Conservation (phyloP, 306 rosid genomes). For the Citrullus mucosospermus region DNA sequence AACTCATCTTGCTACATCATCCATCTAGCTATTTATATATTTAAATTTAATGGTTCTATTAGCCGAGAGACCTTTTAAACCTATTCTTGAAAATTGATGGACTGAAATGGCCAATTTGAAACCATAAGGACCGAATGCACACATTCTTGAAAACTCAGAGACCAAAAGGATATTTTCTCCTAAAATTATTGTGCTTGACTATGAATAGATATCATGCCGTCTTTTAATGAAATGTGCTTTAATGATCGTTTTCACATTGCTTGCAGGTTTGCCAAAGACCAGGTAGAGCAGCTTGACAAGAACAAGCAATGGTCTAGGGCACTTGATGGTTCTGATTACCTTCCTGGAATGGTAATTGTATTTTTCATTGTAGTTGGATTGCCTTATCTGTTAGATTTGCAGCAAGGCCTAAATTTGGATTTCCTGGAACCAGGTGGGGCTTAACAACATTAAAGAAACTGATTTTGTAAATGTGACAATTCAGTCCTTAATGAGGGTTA, state of each 20-base stretch:
- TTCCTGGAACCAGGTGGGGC: constrained; percentile 54
- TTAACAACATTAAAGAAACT: constrained; percentile 91
- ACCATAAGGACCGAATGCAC: too few species aligned
- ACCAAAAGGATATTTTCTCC: too few species aligned
- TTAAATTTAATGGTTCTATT: too few species aligned
- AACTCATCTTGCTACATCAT: too few species aligned
- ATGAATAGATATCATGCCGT: neutral
- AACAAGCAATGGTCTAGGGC: constrained; percentile 96
- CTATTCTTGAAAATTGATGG: too few species aligned
- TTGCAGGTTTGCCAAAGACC: constrained; percentile 61
- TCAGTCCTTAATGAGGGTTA: constrained; percentile 91
- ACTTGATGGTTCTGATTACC: constrained; percentile 97
- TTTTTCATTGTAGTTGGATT: neutral
- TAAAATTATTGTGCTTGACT: neutral
- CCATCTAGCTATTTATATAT: too few species aligned
- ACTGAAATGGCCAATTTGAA: too few species aligned
- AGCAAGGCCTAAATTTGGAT: neutral
- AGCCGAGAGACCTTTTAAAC: too few species aligned
- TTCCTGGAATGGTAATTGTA: constrained; percentile 86
- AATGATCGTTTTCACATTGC: neutral
- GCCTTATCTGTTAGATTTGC: neutral
- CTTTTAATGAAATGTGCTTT: neutral
- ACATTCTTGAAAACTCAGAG: too few species aligned
- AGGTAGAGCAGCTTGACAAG: constrained; percentile 75
- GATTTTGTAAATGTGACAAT: constrained; percentile 96